Evolutionary conservation across 2,329 filamentous ascomycete species (phyloP), one percentile per base, ranked within the genome.

Genomic region (Calonectria honghensis): DNA sequence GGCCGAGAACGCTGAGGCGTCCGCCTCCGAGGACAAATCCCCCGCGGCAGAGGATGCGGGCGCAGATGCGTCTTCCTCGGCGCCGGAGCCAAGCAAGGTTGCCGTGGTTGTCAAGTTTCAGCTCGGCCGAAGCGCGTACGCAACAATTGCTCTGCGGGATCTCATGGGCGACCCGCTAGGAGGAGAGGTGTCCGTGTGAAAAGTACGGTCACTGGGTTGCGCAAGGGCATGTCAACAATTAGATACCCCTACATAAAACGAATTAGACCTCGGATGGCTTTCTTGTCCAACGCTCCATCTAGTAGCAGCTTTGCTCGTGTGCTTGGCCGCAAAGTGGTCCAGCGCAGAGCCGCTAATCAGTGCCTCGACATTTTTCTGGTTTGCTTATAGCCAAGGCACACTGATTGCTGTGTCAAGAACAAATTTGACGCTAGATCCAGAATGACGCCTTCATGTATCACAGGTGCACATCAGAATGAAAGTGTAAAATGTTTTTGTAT

Each of bases 61-160:
- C 27, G 57, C 50, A 18, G n/a, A 61, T 24, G 7, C 70, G 35
- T 41, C 63, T 37, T 32, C 45, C 45, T 48, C 45, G 10, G 45
- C 39, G 24, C 65, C 54, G 20, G 73, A 78, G 52, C 80, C 83
- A 32, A 79, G 77, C 75, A 86, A 86, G 70, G 93, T 94, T 81
- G 86, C 95, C 24, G 94, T 93, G 0, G 89, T 95, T 0, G 83
- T 97, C 79, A 95, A 92, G 82, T 91, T 97, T 85, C 93, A 95
- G 82, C 88, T 97, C 35, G 94, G 92, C 1, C 92, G 93, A 64
- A 96, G 94, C 81, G 94, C 95, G 81, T 97, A 97, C 85, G 95
- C 95, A 0, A 97, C 95, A 0, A 95, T 97, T 88, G 94, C 94
- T 16, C 83, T 97, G 77, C 87, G 95, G 68, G 95, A 97, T 85